phyloP scores from a whole-genome alignment of 331 rosid genomes.

The Acacia pycnantha region DNA sequence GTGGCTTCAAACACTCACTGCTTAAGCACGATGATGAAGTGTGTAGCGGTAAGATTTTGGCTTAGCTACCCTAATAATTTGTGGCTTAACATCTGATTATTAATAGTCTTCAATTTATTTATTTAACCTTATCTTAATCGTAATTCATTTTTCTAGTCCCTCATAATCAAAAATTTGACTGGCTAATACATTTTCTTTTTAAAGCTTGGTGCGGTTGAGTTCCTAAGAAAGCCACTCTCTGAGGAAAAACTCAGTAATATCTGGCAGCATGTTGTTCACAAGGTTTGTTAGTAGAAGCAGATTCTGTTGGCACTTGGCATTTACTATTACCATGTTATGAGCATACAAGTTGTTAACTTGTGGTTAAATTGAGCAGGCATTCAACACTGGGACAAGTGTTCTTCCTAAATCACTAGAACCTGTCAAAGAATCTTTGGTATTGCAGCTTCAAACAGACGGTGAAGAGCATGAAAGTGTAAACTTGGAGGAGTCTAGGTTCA shows the following conservation, averaged over 20 bases:
- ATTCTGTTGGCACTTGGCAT: slow-evolving; percentile 18
- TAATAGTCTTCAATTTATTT: slow-evolving; percentile 3
- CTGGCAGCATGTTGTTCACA: slow-evolving; percentile 99
- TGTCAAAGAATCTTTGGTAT: slow-evolving; percentile 54
- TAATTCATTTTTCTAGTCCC: neutral
- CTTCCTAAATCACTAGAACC: slow-evolving; percentile 57
- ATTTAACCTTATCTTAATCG: neutral
- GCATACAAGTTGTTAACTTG: slow-evolving; percentile 39
- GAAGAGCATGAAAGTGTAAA: slow-evolving; percentile 32
- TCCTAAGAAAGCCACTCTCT: slow-evolving; percentile 80
- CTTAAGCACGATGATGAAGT: slow-evolving; percentile 87
- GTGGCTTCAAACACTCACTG: slow-evolving; percentile 85
- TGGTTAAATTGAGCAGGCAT: slow-evolving; percentile 68
- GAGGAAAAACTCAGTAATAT: slow-evolving; percentile 89
- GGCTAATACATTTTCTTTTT: slow-evolving; percentile 29
- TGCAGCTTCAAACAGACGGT: slow-evolving; percentile 55
- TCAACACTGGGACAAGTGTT: slow-evolving; percentile 57
- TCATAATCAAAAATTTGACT: neutral
- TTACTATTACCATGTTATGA: slow-evolving; percentile 19
- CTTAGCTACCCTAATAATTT: neutral
- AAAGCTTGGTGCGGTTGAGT: slow-evolving; percentile 96
- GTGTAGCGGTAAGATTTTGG: slow-evolving; percentile 80
- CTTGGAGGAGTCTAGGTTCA: slow-evolving; percentile 27
- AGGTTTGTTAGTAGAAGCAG: slow-evolving; percentile 58
- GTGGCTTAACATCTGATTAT: neutral